A percentile compares a stretch with the other conserved stretches of the same genome.
phyloP scores from a whole-genome alignment of 148 eudicot species.

The Pouteria glomerata region DNA sequence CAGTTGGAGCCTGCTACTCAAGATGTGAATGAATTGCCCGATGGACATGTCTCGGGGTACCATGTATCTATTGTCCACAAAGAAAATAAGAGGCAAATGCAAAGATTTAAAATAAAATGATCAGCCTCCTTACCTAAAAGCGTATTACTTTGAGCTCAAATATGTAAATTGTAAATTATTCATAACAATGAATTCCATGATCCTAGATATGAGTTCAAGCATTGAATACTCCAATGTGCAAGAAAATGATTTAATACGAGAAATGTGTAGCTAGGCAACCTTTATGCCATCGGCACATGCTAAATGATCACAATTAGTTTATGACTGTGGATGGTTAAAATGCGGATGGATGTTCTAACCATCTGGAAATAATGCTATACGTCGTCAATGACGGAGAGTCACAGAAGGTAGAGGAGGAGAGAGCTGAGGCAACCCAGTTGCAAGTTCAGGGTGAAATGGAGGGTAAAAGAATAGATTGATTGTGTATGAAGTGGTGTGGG shows the following conservation, averaged over 20 bases:
- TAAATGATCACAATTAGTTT: background rate
- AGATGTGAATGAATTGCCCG: constrained; percentile 80
- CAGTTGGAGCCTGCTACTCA: constrained; percentile 73
- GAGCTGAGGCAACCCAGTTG: no score
- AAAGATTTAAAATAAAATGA: background rate
- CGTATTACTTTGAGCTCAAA: background rate
- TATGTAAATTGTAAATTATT: no score
- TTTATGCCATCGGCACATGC: background rate
- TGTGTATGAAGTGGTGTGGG: no score
- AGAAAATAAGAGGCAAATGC: background rate
- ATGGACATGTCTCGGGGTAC: constrained; percentile 87
- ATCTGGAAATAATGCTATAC: no score
- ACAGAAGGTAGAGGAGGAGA: no score
- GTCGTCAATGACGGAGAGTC: no score
- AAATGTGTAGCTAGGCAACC: background rate
- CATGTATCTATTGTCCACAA: constrained; percentile 47
- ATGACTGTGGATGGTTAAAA: no score
- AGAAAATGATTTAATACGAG: background rate
- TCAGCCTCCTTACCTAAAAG: background rate
- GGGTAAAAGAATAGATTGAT: no score
- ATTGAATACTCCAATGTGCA: background rate
- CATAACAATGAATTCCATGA: background rate
- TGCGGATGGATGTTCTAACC: no score
- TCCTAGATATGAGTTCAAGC: background rate
- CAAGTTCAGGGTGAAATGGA: no score